Evolutionary conservation across 352 stramenopile species (phyloP), one percentile per base, ranked within the genome.

Genomic region (Globisporangium solare): DNA sequence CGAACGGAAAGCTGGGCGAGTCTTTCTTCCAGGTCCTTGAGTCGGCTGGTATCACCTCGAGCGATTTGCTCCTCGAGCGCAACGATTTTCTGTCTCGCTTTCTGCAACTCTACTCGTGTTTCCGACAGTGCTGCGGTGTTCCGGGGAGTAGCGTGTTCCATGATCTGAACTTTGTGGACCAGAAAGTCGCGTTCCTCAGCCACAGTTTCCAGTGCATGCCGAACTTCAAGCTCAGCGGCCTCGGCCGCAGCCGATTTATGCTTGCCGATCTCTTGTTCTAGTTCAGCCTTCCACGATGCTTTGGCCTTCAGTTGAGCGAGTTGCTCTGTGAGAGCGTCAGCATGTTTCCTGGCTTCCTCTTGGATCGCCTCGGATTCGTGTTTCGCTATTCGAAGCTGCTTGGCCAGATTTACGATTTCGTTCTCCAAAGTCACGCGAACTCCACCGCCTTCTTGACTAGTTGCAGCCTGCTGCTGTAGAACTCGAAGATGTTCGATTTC

Each of bases 81-180:
- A 0, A 56, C 52, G 22, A 85, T 80, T 52, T 79, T 83, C 27
- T 78, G 66, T 50, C 74, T 73, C 8, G 79, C 79, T 17, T 71
- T 76, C 50, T 82, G 68, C n/a, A 89, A 40, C 35, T 87, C 79
- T 2, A 71, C 72, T 13, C 79, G 69, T 0, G 63, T 50, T 24
- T 73, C 63, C 15, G 67, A 70, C 17, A 79, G 54, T 22, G 61
- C 67, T 4, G 43, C 22, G 0, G 52, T 62, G 6, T 47, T 48
- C 17, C 54, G 41, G 13, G 63, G 59, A 5, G 52, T 72, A 6
- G 58, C 35, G 11, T 20, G 61, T 11, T 51, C 52, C 21, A 58
- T 20, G 8, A 13, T 22, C 11, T 73, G 58, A 0, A 71, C 14
- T 18, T 53, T 61, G 12, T 71, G 67, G 1, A 50, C 20, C 5